Evolutionary conservation across 305 asterid species (phyloP), one percentile per base, ranked within the genome.

Genomic region (Fraxinus sp.): DNA sequence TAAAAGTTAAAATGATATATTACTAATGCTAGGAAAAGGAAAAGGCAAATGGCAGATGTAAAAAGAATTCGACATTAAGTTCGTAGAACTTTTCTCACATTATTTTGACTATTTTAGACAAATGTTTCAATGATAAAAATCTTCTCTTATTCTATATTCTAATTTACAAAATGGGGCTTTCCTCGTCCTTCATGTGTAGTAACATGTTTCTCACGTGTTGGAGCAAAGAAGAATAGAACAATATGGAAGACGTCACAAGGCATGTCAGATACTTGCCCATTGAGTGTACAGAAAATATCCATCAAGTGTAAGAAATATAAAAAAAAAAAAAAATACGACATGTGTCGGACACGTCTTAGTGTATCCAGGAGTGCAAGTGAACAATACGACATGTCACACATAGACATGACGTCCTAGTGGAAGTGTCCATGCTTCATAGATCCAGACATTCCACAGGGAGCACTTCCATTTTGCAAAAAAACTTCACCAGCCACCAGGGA

Each of bases 401-500:
- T 24, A 28, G 36, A 68, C 75, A 68, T 10, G 75, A 32, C 9
- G 1, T 68, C 22, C 75, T 13, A 14, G 39, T 28, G 33, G 26
- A 20, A 71, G 46, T 71, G 5, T 32, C 41, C 24, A 13, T 30
- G 46, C 46, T 71, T 32, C 46, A 30, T 30, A 70, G 75, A 10
- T 26, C 75, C 77, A 71, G 24, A 28, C 57, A 71, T 30, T 71
- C 32, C 24, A 5, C n/a, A 4, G 2, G 46, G 13, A 71, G 11
- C 43, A 33, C 77, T 71, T 71, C 43, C 46, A 71, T 16, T 16
- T 6, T 71, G 28, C 77, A 3, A 37, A 36, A 80, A 8, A 37
- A 35, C 46, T 26, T 33, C 16, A 59, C 57, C 36, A 57, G 79
- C 71, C 43, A 36, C 79, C 80, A 85, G 71, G 24, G 43, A 37